phyloP scores from a whole-genome alignment of 495 filamentous ascomycete genomes.

The Aspergillus sclerotioniger region DNA sequence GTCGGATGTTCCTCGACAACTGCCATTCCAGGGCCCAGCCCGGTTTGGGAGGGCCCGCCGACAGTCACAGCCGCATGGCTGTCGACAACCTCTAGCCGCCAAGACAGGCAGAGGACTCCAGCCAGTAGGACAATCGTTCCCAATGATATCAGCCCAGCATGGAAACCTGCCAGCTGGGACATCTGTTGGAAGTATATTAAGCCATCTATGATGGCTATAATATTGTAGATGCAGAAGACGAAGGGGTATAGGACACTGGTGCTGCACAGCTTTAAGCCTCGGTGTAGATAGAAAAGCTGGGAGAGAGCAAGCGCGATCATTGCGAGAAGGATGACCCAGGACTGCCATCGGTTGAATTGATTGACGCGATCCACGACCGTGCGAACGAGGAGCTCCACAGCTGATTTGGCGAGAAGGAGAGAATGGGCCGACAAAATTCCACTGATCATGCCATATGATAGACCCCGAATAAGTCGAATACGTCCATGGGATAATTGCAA shows the following conservation, averaged over 20 bases:
- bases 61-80: slow-evolving; percentile 47
- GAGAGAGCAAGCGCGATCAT: slow-evolving; percentile 81
- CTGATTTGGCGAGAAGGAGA: slow-evolving; percentile 91
- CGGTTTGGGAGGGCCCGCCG: slow-evolving; percentile 38
- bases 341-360: slow-evolving; percentile 96
- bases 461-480: slow-evolving; percentile 77
- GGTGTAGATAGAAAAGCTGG: slow-evolving; percentile 93
- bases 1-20: slow-evolving; percentile 38
- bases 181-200: slow-evolving; percentile 95
- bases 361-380: slow-evolving; percentile 85
- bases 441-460: slow-evolving; percentile 85
- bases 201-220: slow-evolving; percentile 95
- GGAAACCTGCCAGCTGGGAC: slow-evolving; percentile 68
- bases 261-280: slow-evolving; percentile 88
- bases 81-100: slow-evolving; percentile 79
- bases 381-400: slow-evolving; percentile 92
- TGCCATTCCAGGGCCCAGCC: slow-evolving; percentile 44
- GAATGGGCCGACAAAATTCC: slow-evolving; percentile 93
- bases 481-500: slow-evolving; percentile 38
- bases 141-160: slow-evolving; percentile 80
- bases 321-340: slow-evolving; percentile 86
- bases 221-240: slow-evolving; percentile 99
- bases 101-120: slow-evolving; percentile 89
- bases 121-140: slow-evolving; percentile 82
- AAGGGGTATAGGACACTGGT: slow-evolving; percentile 96